These are phyloP conservation scores for Globisporangium splendens DNA, from an alignment of 352 stramenopile genomes.

Conservation along the genomic window DNA sequence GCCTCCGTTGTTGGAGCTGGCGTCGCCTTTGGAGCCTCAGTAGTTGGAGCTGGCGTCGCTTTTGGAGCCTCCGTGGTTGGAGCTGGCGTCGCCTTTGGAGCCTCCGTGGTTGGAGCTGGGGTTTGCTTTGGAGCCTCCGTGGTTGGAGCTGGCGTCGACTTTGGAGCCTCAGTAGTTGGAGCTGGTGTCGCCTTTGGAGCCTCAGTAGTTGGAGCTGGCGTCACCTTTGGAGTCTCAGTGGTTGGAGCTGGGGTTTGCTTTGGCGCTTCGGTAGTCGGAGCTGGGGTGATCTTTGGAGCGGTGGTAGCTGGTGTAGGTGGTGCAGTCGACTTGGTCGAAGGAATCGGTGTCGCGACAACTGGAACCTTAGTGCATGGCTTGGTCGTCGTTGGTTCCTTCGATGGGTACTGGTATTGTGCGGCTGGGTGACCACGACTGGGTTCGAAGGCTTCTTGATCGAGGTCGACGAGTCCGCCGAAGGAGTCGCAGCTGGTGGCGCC, in stretches of 20 bases:
- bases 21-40: conserved; percentile 1
- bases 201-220: neutral
- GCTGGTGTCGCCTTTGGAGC: conserved; percentile 6
- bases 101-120: too few species aligned
- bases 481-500: neutral
- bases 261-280: conserved; percentile 4
- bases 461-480: too few species aligned
- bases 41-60: neutral
- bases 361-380: conserved; percentile 15
- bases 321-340: conserved; percentile 3
- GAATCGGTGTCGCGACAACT: neutral
- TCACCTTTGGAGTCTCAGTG: conserved; percentile 5
- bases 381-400: conserved; percentile 11
- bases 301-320: neutral
- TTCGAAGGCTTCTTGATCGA: conserved; percentile 1
- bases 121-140: neutral
- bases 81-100: conserved; percentile 1
- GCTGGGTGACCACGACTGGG: conserved; percentile 7
- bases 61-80: conserved; percentile 6
- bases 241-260: conserved; percentile 9
- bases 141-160: conserved; percentile 3
- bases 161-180: conserved; percentile 4
- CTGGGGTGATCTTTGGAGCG: conserved; percentile 4
- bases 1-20: neutral
- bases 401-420: conserved; percentile 13